These are phyloP conservation scores for Hibiscus trionum DNA, from an alignment of 345 rosid species.

Conservation along the genomic window DNA sequence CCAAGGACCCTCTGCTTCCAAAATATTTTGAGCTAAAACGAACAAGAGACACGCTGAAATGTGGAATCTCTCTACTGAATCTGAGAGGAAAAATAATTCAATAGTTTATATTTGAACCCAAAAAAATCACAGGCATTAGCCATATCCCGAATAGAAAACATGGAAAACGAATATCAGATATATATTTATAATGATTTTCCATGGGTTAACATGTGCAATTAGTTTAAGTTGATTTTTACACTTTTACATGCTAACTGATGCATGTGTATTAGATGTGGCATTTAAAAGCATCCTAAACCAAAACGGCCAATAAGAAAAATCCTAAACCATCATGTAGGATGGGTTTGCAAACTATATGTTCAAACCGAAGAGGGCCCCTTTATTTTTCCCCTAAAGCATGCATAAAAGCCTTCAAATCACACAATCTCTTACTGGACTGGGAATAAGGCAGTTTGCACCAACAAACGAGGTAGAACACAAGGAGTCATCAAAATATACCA, in stretches of 20 bases:
- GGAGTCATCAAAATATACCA: neutral
- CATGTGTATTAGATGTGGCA: neutral
- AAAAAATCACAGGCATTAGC: neutral
- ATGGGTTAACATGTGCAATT: neutral
- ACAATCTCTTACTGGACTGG: neutral
- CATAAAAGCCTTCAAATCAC: neutral
- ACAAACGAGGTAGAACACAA: neutral
- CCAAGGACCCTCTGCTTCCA: conserved; percentile 98
- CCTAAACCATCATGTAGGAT: neutral
- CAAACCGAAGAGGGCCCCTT: neutral
- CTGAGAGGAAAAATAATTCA: conserved; percentile 35
- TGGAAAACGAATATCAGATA: neutral
- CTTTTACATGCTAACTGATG: neutral
- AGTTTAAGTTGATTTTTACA: neutral
- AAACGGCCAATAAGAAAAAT: neutral
- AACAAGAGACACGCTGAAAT: conserved; percentile 78
- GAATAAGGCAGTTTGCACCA: neutral
- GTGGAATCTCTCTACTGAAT: conserved; percentile 95
- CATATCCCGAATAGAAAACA: conserved; percentile 3
- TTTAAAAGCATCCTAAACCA: neutral
- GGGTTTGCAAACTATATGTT: neutral
- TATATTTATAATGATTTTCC: neutral
- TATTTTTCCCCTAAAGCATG: neutral
- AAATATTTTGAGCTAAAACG: conserved; percentile 91
- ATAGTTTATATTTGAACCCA: neutral